Base-by-base conservation (phyloP, 495 filamentous ascomycete genomes). In the Hypoxylon rickii region DNA sequence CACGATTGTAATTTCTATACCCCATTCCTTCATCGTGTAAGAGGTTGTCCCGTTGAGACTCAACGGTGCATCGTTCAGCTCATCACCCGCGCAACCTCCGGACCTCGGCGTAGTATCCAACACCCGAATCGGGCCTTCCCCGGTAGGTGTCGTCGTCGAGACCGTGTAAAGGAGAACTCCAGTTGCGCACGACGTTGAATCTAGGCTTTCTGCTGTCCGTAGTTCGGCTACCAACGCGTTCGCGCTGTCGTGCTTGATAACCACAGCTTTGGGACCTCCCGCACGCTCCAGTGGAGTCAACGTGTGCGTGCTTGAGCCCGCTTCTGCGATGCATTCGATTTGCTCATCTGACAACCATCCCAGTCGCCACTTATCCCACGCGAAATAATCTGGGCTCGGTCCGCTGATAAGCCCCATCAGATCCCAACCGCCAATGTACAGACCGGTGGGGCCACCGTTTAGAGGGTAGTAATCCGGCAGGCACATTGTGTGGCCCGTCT, bases 351-450 rank as follows among this genome's bases (percentile, higher is more conserved):
- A 36, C 1, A 70, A 31, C 68, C 68, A 68, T 17, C 65, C 68
- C 15, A 70, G 20, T 13, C 65, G 54, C 68, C 68, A 70, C 55
- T 70, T 68, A 38, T 70, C 63, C 68, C 68, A 70, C 8, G 68
- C 65, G 13, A 70, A 70, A 26, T 66, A 70, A 40, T 70, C 68
- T 12, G 68, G 68, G 31, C 65, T 66, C 1, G 68, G 65, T 7
- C 68, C 68, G 38, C 61, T 66, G 20, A 70, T 66, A 12, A 66
- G 59, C 7, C 65, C 68, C 68, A 70, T 70, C 38, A 70, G 42
- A 32, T 70, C 63, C 68, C 68, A 70, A 7, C 68, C 63, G n/a
- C 68, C 68, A 24, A 70, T 65, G 37, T 47, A 66, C 13, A 61
- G 37, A 1, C 63, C 68, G 0, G 68, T 68, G 16, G 65, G 46